phyloP scores from a whole-genome alignment of 352 stramenopile genomes.

The Blastocystis hominis region DNA sequence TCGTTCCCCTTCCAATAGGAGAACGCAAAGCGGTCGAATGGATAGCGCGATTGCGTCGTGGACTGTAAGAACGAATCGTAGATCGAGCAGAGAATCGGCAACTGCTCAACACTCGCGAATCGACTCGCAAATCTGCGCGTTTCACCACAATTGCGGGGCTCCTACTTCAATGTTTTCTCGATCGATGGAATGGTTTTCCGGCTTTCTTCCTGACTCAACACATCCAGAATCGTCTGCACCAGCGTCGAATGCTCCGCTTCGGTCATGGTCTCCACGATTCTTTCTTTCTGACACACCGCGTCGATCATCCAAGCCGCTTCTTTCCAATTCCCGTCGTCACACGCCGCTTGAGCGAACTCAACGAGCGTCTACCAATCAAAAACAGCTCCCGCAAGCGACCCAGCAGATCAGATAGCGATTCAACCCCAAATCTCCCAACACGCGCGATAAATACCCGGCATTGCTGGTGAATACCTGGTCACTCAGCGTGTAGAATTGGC shows the following conservation, averaged over 20 bases:
- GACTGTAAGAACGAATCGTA: not conserved
- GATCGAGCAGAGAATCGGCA: not conserved
- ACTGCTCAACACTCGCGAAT: not conserved
- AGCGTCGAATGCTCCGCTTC: not conserved
- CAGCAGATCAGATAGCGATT: not conserved
- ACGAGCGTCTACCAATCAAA: not conserved
- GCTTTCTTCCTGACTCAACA: not conserved
- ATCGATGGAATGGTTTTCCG: not conserved
- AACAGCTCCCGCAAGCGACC: not conserved
- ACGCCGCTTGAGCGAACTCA: not conserved
- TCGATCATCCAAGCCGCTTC: not conserved
- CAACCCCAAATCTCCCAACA: conserved; percentile 1
- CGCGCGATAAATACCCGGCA: not conserved
- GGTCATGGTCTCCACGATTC: not conserved
- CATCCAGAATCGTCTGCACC: not conserved
- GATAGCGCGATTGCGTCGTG: not conserved
- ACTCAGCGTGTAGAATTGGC: not conserved
- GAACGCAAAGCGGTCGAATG: not conserved
- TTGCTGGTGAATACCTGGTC: not conserved
- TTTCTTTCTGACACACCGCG: not conserved
- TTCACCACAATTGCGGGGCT: not conserved
- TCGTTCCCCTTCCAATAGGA: not conserved
- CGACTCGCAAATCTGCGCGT: not conserved
- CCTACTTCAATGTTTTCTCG: not conserved
- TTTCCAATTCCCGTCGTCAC: not conserved